Base-by-base conservation (phyloP, 306 rosid species). In the Oxytropis ochrocephala region DNA sequence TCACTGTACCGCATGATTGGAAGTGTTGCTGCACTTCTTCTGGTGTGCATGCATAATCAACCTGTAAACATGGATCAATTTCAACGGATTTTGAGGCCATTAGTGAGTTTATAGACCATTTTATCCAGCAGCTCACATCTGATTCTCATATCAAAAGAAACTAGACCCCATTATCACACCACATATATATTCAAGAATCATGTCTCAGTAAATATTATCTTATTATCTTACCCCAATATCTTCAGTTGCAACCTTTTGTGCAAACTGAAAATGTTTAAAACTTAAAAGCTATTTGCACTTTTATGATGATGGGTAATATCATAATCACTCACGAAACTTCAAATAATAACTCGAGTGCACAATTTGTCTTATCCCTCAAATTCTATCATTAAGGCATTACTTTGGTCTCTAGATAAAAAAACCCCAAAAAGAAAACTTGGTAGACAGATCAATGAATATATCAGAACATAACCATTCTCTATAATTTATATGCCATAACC, bases 11-110 rank as follows among this genome's bases (percentile, higher is more conserved):
- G 52, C 97, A 90, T 64, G 97, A 90, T 71, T 93, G 96, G 76
- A 90, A 90, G 84, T 90, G 98, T 81, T 86, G 94, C 83, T 93
- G 96, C 80, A 90, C 98, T 86, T 94, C 98, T 82, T 94, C 97
- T 78, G 98, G 98, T 4, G 98, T 90, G 85, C 98, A 93, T 39
- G 96, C 93, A 80, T 88, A 90, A 81, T 90, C 98, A 74, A 90
- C 98, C 98, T 93, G 83, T 70, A 80, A 53, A 78, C 46, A 76
- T 19, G 12, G 77, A 64, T 70, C 60, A 75, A 30, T 71, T 58
- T 51, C 80, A 69, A 80, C 35, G 10, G 36, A 42, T 48, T 65
- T 76, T 43, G 59, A 63, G 69, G 67, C 56, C 43, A 17, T 49
- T 30, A 18, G 64, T 7, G 29, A 86, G 57, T 62, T 62, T 67